Conservation (phyloP, 1,139 yeast species). For the Hyphopichia buzzinii region DNA sequence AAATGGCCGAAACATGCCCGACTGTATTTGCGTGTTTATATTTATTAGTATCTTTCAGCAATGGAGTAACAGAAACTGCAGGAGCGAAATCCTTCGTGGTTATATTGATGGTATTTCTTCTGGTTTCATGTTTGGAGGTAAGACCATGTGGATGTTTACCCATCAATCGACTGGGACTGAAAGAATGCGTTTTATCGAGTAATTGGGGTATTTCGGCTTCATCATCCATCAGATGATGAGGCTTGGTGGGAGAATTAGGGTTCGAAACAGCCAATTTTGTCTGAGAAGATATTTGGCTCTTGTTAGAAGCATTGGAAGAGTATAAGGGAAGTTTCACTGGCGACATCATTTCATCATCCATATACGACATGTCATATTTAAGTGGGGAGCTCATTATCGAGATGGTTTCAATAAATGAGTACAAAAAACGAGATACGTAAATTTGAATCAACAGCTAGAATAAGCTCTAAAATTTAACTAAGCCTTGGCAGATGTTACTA, state of each 20-base stretch:
- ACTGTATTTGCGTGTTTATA: constrained; percentile 6
- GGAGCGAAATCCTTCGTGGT: constrained; percentile 5
- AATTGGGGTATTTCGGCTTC: background rate
- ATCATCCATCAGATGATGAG: constrained; percentile 1
- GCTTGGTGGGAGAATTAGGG: constrained; percentile 2
- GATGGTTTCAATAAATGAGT: background rate
- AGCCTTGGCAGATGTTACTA: no score
- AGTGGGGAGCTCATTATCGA: constrained; percentile 12
- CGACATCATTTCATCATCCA: constrained; percentile 11
- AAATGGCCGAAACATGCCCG: constrained; percentile 1
- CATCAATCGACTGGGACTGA: constrained; percentile 6
- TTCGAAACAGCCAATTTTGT: background rate
- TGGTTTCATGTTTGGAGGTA: constrained; percentile 30
- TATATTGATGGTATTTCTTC: constrained; percentile 24
- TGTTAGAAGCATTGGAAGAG: background rate
- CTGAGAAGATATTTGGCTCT: background rate
- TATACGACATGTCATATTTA: constrained; percentile 7
- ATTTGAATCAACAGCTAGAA: no score
- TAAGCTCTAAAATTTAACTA: no score
- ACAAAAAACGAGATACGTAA: background rate
- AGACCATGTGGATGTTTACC: constrained; percentile 50
- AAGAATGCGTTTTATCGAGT: background rate
- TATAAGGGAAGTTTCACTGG: constrained; percentile 3
- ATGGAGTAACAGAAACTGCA: constrained; percentile 2
- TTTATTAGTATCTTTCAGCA: background rate